Base-by-base conservation (phyloP, 2,329 filamentous ascomycete genomes). In the Paraphaeosphaeria minitans region DNA sequence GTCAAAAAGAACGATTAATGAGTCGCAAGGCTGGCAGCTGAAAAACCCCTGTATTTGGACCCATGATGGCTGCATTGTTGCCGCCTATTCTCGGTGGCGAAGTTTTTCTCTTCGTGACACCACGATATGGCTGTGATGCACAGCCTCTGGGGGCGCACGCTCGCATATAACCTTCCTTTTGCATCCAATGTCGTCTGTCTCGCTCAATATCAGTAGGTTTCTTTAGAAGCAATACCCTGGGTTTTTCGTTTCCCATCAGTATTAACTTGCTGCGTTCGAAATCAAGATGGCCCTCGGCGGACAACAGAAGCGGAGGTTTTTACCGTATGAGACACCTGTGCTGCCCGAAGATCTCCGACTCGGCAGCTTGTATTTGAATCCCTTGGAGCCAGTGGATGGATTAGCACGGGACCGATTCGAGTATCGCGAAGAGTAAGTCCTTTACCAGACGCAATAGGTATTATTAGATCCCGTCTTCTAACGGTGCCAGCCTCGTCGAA, bases 341-440 rank as follows among this genome's bases (percentile, higher is more conserved):
- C 47, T 29, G 21, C 59, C 59, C 12, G 51, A 55, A 46, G 56
- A 43, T 48, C 48, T 61, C 13, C 35, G 59, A 24, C 49, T 61
- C 9, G 59, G 59, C 3, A 52, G 45, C 42, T 47, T 61, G 1
- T 61, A 59, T 24, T 9, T 61, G 16, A 61, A 61, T 43, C 56
- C 56, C 3, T 47, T 61, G 16, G 54, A 61, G 22, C 56, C 56
- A 19, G 49, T 50, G 19, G 53, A 58, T 33, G 56, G 59, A 13
- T 42, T 56, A 14, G 59, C 41, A 12, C 21, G 35, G 8, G 35
- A 47, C 27, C 27, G 59, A 22, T 61, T 59, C 52, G 59, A 61
- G 27, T 61, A 56, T 53, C 47, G 56, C 13, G 33, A 50, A 48
- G 56, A 56, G 47, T 58, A 50, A 48, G 47, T 53, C 6, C 19